These are phyloP conservation scores for Alternaria hordeiaustralica DNA, from an alignment of 2,329 filamentous ascomycete species.

Conservation along the genomic window DNA sequence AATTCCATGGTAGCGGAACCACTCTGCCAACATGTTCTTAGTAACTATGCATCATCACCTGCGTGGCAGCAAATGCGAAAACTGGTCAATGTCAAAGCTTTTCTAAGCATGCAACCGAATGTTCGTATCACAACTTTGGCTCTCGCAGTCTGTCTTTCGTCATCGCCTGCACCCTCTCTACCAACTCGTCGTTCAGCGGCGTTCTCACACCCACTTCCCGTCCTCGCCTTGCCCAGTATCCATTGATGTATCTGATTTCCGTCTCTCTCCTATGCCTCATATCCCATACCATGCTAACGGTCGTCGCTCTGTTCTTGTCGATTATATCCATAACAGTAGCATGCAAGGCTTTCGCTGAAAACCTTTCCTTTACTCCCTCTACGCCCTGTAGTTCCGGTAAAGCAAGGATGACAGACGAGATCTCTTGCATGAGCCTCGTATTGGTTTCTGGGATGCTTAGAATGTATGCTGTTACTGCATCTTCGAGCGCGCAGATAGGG, in stretches of 20 bases:
- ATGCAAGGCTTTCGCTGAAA: constrained; percentile 1
- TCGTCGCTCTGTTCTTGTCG: not conserved
- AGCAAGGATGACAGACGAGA: constrained; percentile 6
- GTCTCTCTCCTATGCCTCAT: constrained; percentile 3
- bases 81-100: not conserved
- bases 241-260: constrained; percentile 8
- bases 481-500: constrained; percentile 9
- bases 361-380: not conserved
- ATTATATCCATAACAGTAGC: constrained; percentile 2
- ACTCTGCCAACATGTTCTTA: not conserved
- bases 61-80: not conserved
- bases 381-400: constrained; percentile 7
- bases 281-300: constrained; percentile 7
- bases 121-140: not conserved
- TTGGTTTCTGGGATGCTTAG: constrained; percentile 9
- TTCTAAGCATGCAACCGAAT: not conserved
- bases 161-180: constrained; percentile 2
- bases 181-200: constrained; percentile 10
- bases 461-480: constrained; percentile 3
- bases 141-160: not conserved
- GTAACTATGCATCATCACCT: not conserved
- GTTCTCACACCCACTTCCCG: constrained; percentile 6
- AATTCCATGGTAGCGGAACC: not conserved
- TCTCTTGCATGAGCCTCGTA: constrained; percentile 5
- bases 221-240: constrained; percentile 7